Base-by-base conservation (phyloP, 2,329 filamentous ascomycete genomes). In the Apiospora koreana region DNA sequence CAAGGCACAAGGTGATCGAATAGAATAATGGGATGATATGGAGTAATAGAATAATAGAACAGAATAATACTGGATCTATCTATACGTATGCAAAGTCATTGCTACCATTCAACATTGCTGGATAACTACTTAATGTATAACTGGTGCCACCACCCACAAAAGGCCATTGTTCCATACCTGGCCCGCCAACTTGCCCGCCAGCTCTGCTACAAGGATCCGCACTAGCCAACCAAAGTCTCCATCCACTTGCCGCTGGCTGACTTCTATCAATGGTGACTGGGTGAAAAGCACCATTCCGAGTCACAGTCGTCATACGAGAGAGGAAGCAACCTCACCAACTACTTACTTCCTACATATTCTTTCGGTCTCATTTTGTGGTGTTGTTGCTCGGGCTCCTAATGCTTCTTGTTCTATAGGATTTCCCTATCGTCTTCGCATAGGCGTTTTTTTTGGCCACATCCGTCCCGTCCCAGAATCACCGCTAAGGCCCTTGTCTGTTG, bases 261-360 rank as follows among this genome's bases (percentile, higher is more conserved):
- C 54, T 62, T 31, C n/a, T n/a, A n/a, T n/a, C n/a, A n/a, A n/a
- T n/a, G n/a, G n/a, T n/a, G n/a, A n/a, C n/a, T n/a, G n/a, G 10
- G 31, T 28, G 25, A 62, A 38, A 38, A 62, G 54, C 54, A 38
- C 54, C n/a, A 21, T 18, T n/a, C 50, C 38, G 54, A 62, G 25
- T 62, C 54, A 62, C 54, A 62, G 28, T 62, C 54, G 54, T 62
- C 54, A 62, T 62, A 62, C 54, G 54, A 62, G 18, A n/a, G 16
- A 62, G 31, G 23, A 21, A n/a, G 41, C 54, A 16, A 62, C 54
- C 54, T 62, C 54, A 62, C 28, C n/a, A 38, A 28, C 28, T 62
- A n/a, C 54, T 18, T 35, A 21, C 54, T 54, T 54, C 12, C 48
- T 54, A 28, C 48, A 54, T 28, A 16, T 35, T 35, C 28, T 28